Base-by-base conservation (phyloP, 139 green algal genomes). In the Diplosphaera chodatii region DNA sequence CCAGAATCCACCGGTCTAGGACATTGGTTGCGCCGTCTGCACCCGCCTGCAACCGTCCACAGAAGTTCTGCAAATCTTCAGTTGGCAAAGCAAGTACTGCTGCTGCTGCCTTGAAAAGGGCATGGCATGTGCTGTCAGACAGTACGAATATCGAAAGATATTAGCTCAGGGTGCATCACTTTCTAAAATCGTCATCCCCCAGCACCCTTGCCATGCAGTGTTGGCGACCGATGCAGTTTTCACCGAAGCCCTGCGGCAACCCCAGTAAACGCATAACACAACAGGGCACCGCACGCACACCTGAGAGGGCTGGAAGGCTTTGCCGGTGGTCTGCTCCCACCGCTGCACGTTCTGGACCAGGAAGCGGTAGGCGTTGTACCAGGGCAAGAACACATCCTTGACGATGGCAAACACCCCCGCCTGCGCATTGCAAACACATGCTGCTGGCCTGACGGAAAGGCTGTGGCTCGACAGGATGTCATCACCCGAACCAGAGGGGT, bases 321-420 rank as follows among this genome's bases (percentile, higher is more conserved):
- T 40, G 23, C 80, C 82, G 5, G 67, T 78, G 76, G 94, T 90
- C 6, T 73, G 63, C 70, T 94, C 85, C 74, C 88, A 85, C 4
- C 93, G 85, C 67, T 88, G 67, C 23, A 92, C 87, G 72, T 97
- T 98, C 82, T 97, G 92, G 27, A 90, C 88, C 77, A 95, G 69
- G 82, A 97, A 96, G 59, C 87, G 81, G 87, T 98, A 99, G 3
- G 94, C 94, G 80, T 99, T 99, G 88, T 98, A 99, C 96, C 96
- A 99, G 20, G 96, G 96, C 78, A 99, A 85, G 78, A 99, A 98
- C 22, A 99, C 90, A 75, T 97, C 91, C 79, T 96, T 96, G 29
- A 99, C 85, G 21, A 98, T 92, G 1, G 48, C 82, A 71, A 96
- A 95, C 55, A 99, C 96, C 29, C 95, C 95, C 63, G 96, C 90